These are phyloP conservation scores for Penicillium olsonii DNA, from an alignment of 2,329 filamentous ascomycete species.

Conservation along the genomic window DNA sequence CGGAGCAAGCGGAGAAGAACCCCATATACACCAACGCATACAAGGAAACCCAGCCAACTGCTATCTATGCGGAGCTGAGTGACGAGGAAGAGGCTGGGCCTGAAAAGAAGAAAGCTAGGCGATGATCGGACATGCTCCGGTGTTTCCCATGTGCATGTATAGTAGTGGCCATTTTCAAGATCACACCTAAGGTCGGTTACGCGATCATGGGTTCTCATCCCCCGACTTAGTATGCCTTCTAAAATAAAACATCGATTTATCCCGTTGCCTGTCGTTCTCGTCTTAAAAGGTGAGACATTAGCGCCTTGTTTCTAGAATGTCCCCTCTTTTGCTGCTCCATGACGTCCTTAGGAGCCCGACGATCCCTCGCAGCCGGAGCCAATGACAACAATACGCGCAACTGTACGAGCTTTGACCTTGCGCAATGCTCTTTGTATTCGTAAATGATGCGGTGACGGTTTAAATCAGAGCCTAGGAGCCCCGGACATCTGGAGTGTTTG, in stretches of 20 bases:
- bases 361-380: constrained; percentile 13
- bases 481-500: not conserved
- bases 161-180: not conserved
- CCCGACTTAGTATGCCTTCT: too few species aligned
- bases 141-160: not conserved
- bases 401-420: constrained; percentile 17
- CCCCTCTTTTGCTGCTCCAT: constrained; percentile 18
- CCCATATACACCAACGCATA: constrained; percentile 94
- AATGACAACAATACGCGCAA: constrained; percentile 8
- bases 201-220: too few species aligned
- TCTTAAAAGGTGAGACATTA: not conserved
- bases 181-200: not conserved
- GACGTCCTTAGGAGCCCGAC: constrained; percentile 17
- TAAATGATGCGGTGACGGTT: not conserved
- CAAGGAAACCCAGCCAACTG: constrained; percentile 87
- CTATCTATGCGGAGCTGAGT: constrained; percentile 85
- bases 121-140: constrained; percentile 21
- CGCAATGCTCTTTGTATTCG: constrained; percentile 4
- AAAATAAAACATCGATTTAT: too few species aligned
- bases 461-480: too few species aligned
- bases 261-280: too few species aligned
- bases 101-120: constrained; percentile 61
- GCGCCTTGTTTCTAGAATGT: constrained; percentile 18
- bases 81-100: constrained; percentile 73
- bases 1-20: constrained; percentile 87